Base-by-base conservation (phyloP, 768 basidiomycete genomes). In the Hygrocybe coccinea region DNA sequence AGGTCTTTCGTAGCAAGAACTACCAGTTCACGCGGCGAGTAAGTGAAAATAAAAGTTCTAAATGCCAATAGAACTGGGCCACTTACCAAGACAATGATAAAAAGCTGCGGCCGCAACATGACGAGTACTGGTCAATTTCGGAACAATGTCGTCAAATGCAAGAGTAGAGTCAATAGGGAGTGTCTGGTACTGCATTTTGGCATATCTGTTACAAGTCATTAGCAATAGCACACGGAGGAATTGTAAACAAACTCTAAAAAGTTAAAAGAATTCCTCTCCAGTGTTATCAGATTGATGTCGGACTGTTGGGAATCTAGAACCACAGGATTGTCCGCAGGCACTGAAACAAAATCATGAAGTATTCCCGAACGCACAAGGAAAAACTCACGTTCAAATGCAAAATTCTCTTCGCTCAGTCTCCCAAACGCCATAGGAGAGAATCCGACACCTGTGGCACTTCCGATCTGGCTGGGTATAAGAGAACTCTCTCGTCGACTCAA, bases 71-170 rank as follows among this genome's bases (percentile, higher is more conserved):
- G 33, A 43, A 44, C 36, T 19, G 35, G 35, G 24, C 48, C 35
- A 67, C 78, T 36, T 56, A 91, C 91, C 89, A 41, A 93, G 76
- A 65, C 89, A 91, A 60, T 93, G 89, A 67, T 93, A 90, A 67
- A 93, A 85, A 3, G 84, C 91, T 14, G 87, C 82, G 8, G 90
- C 84, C 9, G 88, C 91, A 36, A 92, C 86, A 64, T 85, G 88
- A 9, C 81, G 77, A 3, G 86, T 88, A 61, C 85, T 89, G 1
- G 85, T 81, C 43, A 70, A 65, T 58, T 71, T 78, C 9, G 88
- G 89, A 9, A 83, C 86, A 34, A 92, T 76, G 33, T 75, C 76
- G 56, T 86, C 81, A 64, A 91, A 89, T 9, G 70, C 75, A 34
- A 91, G 71, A 14, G 73, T 69, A 14, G 72, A 67, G 6, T 74